phyloP scores from a whole-genome alignment of 768 basidiomycete genomes.

The Mycena amicta region DNA sequence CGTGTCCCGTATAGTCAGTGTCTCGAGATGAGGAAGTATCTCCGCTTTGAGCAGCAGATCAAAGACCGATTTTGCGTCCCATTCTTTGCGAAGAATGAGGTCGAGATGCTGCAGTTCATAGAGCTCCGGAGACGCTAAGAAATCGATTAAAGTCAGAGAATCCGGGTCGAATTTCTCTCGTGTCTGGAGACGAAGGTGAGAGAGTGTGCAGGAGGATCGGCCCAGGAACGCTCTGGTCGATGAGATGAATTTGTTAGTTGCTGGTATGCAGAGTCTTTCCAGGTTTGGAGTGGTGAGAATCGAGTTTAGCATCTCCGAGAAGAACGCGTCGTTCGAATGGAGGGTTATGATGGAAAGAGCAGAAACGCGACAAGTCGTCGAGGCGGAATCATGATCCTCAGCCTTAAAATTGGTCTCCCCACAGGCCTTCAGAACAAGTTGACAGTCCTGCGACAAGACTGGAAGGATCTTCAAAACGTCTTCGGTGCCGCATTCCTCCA shows the following conservation, averaged over 20 bases:
- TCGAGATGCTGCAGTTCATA: background rate
- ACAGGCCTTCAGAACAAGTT: background rate
- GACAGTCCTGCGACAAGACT: background rate
- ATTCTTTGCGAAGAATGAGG: background rate
- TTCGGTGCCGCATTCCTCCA: background rate
- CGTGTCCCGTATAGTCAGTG: background rate
- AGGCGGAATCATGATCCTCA: background rate
- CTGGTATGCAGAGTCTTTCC: background rate
- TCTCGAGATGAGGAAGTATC: background rate
- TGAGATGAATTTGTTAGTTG: background rate
- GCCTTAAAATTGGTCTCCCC: background rate
- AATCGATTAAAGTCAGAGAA: background rate
- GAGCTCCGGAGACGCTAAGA: background rate
- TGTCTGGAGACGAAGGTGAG: background rate
- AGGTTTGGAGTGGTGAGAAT: background rate
- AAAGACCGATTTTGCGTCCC: background rate
- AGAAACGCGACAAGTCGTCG: background rate
- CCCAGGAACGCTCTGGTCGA: background rate
- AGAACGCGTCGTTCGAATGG: background rate
- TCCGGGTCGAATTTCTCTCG: background rate
- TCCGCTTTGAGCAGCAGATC: background rate
- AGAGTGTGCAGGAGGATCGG: background rate
- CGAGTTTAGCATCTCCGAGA: background rate
- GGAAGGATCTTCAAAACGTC: background rate
- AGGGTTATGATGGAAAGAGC: background rate